Conservation (phyloP, 805 yeast genomes). For the Cyberlindnera sargentensis region DNA sequence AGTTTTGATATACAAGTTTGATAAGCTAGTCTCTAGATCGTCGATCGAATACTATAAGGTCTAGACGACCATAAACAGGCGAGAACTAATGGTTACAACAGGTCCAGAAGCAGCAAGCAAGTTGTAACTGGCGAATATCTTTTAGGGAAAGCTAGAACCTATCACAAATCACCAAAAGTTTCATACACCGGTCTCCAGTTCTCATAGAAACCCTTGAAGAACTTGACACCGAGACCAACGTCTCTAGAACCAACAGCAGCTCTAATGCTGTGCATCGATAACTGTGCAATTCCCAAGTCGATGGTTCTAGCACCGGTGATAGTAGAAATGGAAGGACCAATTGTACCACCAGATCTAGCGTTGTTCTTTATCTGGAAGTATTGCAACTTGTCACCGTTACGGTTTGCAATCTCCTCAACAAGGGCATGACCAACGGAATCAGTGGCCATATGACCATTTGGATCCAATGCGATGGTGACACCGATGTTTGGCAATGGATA, state of each 20-base stretch:
- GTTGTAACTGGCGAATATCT: no score
- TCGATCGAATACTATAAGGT: no score
- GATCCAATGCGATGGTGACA: constrained; percentile 60
- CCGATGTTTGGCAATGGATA: constrained; percentile 78
- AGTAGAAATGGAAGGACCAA: constrained; percentile 64
- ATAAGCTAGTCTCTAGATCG: no score
- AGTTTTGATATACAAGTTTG: no score
- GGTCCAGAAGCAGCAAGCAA: no score
- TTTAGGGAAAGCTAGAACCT: neutral
- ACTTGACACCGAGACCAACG: constrained; percentile 64
- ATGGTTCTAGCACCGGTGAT: constrained; percentile 70
- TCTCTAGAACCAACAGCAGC: constrained; percentile 77
- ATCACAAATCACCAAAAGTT: constrained; percentile 40
- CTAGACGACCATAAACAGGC: no score
- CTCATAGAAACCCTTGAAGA: constrained; percentile 61
- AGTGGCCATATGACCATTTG: constrained; percentile 81
- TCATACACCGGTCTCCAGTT: constrained; percentile 60
- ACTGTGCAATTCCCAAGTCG: constrained; percentile 77
- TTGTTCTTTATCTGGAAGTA: constrained; percentile 84
- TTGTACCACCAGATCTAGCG: constrained; percentile 82
- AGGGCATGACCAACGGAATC: constrained; percentile 68
- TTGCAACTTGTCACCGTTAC: constrained; percentile 61
- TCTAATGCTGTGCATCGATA: constrained; percentile 82
- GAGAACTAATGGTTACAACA: no score
- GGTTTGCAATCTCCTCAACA: constrained; percentile 59